Conservation (phyloP, 305 asterid genomes). For the Solanum hybrid region DNA sequence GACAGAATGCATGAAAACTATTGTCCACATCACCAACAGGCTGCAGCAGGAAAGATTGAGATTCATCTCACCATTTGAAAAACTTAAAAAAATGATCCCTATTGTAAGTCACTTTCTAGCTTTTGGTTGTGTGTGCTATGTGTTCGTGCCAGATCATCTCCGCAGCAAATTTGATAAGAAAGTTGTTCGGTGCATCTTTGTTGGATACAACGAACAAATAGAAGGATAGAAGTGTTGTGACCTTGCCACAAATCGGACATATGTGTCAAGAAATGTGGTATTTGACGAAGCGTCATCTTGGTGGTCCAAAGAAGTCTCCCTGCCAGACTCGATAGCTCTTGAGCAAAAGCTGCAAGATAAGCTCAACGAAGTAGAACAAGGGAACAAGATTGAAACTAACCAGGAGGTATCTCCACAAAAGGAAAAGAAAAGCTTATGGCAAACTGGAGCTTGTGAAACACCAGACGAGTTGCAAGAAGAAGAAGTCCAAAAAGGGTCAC, state of each 20-base stretch:
- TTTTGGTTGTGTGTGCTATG: not conserved
- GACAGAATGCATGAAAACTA: not conserved
- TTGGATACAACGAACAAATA: not conserved
- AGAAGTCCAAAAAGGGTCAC: not conserved
- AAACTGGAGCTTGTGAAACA: not conserved
- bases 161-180: not conserved
- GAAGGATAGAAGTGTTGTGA: not conserved
- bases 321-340: not conserved
- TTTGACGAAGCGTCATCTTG: not conserved
- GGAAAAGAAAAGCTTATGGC: no score
- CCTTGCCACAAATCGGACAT: not conserved
- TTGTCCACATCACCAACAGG: not conserved
- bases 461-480: not conserved
- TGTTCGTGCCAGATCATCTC: not conserved
- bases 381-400: not conserved
- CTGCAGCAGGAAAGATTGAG: not conserved
- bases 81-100: not conserved
- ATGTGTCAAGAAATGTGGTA: not conserved
- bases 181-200: not conserved
- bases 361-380: not conserved
- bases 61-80: not conserved
- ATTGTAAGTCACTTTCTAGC: not conserved
- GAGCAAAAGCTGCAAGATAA: not conserved
- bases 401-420: not conserved
- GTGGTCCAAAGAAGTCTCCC: not conserved